Conservation (phyloP, 345 rosid species). For the Gossypium anomalum region DNA sequence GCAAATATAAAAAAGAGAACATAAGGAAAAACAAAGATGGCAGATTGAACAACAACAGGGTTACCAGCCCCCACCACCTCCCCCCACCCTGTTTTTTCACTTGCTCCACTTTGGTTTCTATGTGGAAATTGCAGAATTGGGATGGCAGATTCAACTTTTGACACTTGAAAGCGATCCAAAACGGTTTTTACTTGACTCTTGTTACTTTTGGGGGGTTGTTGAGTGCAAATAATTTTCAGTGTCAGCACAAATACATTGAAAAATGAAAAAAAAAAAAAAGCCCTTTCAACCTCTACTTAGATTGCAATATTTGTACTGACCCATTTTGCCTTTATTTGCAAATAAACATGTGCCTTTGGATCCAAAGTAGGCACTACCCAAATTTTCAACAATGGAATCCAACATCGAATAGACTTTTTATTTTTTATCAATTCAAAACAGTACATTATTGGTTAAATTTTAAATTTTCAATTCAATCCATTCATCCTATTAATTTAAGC, state of each 20-base stretch:
- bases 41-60: not conserved
- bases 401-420: too few relatives aligned
- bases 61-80: not conserved
- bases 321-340: too few relatives aligned
- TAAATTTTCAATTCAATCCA: too few relatives aligned
- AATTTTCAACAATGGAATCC: too few relatives aligned
- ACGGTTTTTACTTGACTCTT: not conserved
- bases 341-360: not conserved
- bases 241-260: too few relatives aligned
- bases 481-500: too few relatives aligned
- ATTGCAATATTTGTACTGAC: too few relatives aligned
- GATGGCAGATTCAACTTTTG: not conserved
- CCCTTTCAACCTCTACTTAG: too few relatives aligned
- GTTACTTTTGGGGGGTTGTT: not conserved
- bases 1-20: not conserved
- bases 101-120: not conserved
- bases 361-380: not conserved
- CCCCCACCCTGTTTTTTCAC: not conserved
- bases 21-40: not conserved
- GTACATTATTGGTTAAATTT: too few relatives aligned
- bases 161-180: slow-evolving; percentile 9
- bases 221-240: not conserved
- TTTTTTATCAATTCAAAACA: too few relatives aligned
- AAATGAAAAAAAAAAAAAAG: too few relatives aligned
- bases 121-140: not conserved